These are phyloP conservation scores for Simplicillium sp. DNA, from an alignment of 2,329 filamentous ascomycete species.

Conservation along the genomic window DNA sequence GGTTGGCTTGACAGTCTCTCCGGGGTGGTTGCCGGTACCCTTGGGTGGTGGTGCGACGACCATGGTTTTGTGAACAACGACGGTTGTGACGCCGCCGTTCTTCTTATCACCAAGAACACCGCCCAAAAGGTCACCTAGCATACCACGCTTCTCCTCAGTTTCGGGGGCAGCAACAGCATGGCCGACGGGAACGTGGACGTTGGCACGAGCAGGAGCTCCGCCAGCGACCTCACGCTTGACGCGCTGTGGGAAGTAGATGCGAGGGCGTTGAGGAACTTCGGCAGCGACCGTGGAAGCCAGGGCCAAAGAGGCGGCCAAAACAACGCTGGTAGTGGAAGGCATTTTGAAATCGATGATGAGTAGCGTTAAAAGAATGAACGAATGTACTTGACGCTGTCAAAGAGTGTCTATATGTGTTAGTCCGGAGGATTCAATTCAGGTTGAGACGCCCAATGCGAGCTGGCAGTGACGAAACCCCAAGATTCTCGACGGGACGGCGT, in stretches of 20 bases:
- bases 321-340: constrained; percentile 3
- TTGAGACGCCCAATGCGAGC: too few species aligned
- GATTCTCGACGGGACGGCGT: too few species aligned
- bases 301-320: constrained; percentile 37
- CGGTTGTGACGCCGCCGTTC: constrained; percentile 15
- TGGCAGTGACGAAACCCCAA: too few species aligned
- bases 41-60: constrained; percentile 1
- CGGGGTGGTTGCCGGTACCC: constrained; percentile 6
- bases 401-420: constrained; percentile 2
- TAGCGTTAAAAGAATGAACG: not conserved
- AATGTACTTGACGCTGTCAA: constrained; percentile 6
- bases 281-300: constrained; percentile 34
- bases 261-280: constrained; percentile 35
- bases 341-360: not conserved
- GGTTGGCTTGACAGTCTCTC: constrained; percentile 11
- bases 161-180: not conserved
- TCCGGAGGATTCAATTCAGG: not conserved
- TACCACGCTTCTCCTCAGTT: not conserved
- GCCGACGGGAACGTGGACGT: not conserved
- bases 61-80: constrained; percentile 8
- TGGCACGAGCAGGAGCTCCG: constrained; percentile 16
- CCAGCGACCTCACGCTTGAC: constrained; percentile 42
- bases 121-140: not conserved
- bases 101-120: constrained; percentile 5
- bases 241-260: constrained; percentile 48